Percentiles rank a stretch among this genome's conserved stretches.
These are phyloP conservation scores for Zopfia rhizophila DNA, from an alignment of 2,329 filamentous ascomycete species.

Conservation along the genomic window DNA sequence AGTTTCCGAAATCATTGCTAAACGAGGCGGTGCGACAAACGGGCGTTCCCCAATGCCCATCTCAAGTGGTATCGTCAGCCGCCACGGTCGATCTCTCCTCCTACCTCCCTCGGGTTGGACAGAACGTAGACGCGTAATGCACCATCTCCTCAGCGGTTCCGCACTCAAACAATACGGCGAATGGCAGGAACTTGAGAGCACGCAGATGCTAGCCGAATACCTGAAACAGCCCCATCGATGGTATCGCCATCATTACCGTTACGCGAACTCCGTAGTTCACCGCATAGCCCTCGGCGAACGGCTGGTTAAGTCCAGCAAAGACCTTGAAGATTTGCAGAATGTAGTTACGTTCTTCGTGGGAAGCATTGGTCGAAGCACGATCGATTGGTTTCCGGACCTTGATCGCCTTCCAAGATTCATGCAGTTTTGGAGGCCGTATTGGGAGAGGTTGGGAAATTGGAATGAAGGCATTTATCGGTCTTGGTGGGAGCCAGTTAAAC, in stretches of 20 bases:
- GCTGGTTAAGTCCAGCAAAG: conserved; percentile 40
- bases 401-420: conserved; percentile 40
- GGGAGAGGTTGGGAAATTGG: conserved; percentile 46
- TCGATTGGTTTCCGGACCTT: conserved; percentile 54
- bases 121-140: conserved; percentile 53
- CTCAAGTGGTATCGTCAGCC: conserved; percentile 51
- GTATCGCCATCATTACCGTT: conserved; percentile 56
- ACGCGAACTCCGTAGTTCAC: conserved; percentile 52
- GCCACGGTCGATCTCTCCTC: conserved; percentile 45
- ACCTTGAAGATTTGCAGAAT: conserved; percentile 53
- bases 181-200: conserved; percentile 52
- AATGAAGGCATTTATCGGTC: conserved; percentile 47
- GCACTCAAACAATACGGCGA: conserved; percentile 45
- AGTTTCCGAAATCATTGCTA: conserved; percentile 53
- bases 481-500: conserved; percentile 48
- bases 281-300: conserved; percentile 49
- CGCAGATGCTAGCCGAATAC: conserved; percentile 50
- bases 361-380: conserved; percentile 46
- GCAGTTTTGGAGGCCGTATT: conserved; percentile 48
- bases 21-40: conserved; percentile 48
- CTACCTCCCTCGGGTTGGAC: conserved; percentile 47
- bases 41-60: conserved; percentile 48
- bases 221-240: conserved; percentile 46
- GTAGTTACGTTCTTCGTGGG: conserved; percentile 49
- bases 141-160: conserved; percentile 51